Base-by-base conservation (phyloP, 192 early-diverging fungal genomes). In the Dissophora globulifera region DNA sequence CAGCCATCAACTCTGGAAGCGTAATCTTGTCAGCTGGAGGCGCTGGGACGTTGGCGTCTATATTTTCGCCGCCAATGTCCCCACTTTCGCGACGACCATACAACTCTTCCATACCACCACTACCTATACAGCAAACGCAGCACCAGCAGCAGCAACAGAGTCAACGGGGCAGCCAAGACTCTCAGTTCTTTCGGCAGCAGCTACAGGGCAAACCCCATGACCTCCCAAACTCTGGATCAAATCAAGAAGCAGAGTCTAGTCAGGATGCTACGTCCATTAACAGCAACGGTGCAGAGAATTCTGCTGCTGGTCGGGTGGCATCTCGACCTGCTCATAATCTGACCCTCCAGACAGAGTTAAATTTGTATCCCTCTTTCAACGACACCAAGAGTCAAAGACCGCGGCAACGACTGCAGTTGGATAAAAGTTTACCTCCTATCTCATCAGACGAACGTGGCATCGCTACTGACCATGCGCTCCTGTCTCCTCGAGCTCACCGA, bases 11-110 rank as follows among this genome's bases (percentile, higher is more conserved):
- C 38, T 19, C 55, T 17, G 66, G 38, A 20, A 68, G 66, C 40
- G 32, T 16, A 43, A 50, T 40, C 6, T 10, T 42, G 0, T 49
- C 30, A 54, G 65, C 30, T 58, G 65, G 25, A 35, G 61, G 40
- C 9, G 47, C 19, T 26, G 58, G 49, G 32, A 22, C 30, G 0
- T 23, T 66, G 32, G 59, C 46, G 10, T n/a, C 49, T 25, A 75
- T 75, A 57, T 75, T 60, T 25, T 60, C 62, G 5, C 56, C 71
- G 17, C 61, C 69, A 20, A 29, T 64, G 23, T 58, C 69, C 16
- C 62, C 57, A 1, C 43, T 45, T 17, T 45, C 43, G 6, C 12
- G 31, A 46, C 12, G 26, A 41, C 26, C 32, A 23, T 47, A n/a
- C n/a, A n/a, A n/a, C n/a, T n/a, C n/a, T n/a, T n/a, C n/a, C n/a